These are phyloP conservation scores for Taphrina deformans DNA, from an alignment of 1,139 yeast species.

Conservation along the genomic window DNA sequence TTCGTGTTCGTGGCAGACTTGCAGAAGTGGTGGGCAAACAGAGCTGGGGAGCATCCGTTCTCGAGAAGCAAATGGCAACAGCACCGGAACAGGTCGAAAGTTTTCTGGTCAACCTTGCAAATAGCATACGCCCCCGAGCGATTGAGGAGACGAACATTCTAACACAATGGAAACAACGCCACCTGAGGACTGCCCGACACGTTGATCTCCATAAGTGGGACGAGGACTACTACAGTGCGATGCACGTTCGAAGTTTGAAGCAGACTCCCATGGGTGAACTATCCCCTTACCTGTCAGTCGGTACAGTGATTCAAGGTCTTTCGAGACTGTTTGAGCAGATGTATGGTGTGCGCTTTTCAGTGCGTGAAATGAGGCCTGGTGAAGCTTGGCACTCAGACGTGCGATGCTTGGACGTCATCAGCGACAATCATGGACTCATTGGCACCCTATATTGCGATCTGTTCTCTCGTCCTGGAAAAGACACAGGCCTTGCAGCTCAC, in stretches of 20 bases:
- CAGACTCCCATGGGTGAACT: conserved; percentile 40
- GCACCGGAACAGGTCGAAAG: conserved; percentile 70
- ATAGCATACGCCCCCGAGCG: conserved; percentile 57
- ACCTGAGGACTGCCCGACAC: conserved; percentile 41
- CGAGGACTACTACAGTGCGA: conserved; percentile 65
- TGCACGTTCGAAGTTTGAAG: conserved; percentile 43
- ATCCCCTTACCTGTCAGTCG: conserved; percentile 67
- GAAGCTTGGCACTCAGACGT: conserved; percentile 94
- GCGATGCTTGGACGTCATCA: conserved; percentile 70
- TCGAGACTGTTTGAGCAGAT: conserved; percentile 66
- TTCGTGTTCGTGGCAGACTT: conserved; percentile 66
- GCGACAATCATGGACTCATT: conserved; percentile 58
- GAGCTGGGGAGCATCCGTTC: conserved; percentile 76
- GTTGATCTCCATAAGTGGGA: conserved; percentile 77
- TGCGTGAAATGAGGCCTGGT: conserved; percentile 63
- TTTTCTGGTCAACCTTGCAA: conserved; percentile 63
- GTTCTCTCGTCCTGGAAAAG: conserved; percentile 61
- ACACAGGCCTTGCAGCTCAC: conserved; percentile 75
- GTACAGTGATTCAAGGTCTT: conserved; percentile 82
- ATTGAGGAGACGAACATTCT: conserved; percentile 57
- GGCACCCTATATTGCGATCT: conserved; percentile 71
- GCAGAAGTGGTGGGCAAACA: conserved; percentile 72
- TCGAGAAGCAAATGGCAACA: conserved; percentile 88
- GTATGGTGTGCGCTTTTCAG: conserved; percentile 73
- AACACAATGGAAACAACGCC: conserved; percentile 48